Evolutionary conservation across 2,329 filamentous ascomycete species (phyloP).

Genomic region (Aspergillus chevalieri): DNA sequence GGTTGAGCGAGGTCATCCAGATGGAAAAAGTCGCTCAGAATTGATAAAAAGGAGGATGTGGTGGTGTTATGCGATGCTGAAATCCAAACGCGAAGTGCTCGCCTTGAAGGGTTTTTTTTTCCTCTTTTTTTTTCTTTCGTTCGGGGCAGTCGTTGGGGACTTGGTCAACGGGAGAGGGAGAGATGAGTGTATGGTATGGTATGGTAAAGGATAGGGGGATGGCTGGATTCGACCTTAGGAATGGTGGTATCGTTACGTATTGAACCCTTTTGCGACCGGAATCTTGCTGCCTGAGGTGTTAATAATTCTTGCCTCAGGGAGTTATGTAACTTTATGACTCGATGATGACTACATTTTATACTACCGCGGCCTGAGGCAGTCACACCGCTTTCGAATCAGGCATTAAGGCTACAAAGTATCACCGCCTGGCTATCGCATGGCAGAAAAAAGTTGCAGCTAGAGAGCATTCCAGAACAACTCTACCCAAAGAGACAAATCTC

Average conservation of each 20-base stretch:
- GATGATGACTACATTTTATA: slow-evolving; percentile 1
- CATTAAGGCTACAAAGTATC: neutral
- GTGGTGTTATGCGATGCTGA: slow-evolving; percentile 33
- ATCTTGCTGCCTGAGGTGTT: slow-evolving; percentile 12
- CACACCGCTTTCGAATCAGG: neutral
- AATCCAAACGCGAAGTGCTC: slow-evolving; percentile 24
- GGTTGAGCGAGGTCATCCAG: slow-evolving; percentile 38
- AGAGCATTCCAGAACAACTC: neutral
- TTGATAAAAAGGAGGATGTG: slow-evolving; percentile 38
- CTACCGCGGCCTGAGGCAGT: neutral
- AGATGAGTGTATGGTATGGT: neutral
- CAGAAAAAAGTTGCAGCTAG: slow-evolving; percentile 18
- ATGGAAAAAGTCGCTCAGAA: slow-evolving; percentile 40
- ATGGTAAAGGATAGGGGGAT: neutral
- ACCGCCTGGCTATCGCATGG: slow-evolving; percentile 2
- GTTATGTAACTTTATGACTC: neutral
- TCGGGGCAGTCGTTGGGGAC: neutral
- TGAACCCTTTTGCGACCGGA: neutral
- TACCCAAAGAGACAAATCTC: neutral
- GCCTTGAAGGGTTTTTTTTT: slow-evolving; percentile 26
- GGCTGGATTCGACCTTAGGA: no score
- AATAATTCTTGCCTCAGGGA: neutral
- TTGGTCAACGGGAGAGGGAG: slow-evolving; percentile 6
- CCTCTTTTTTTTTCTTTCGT: neutral
- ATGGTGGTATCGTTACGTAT: slow-evolving; percentile 8